phyloP scores from a whole-genome alignment of 371 early-diverging fungal species.

The Capillidium rhysosporum region DNA sequence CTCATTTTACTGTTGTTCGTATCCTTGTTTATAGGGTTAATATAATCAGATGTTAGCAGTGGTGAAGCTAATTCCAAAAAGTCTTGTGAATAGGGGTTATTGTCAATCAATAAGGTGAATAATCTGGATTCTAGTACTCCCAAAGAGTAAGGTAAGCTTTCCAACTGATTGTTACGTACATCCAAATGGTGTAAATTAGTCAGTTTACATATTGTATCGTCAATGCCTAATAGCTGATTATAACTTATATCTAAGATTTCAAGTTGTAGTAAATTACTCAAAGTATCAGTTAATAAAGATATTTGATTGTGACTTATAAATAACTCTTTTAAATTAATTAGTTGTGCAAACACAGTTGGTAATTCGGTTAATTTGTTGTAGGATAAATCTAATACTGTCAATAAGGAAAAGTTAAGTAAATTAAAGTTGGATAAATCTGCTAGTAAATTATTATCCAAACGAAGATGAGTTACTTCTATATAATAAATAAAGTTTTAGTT shows the following conservation, averaged over 20 bases:
- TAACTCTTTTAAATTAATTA: not conserved
- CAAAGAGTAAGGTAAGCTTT: not conserved
- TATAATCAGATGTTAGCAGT: not conserved
- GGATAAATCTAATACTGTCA: constrained; percentile 4
- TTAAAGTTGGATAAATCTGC: not conserved
- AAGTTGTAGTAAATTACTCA: not conserved
- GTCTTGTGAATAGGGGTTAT: not conserved
- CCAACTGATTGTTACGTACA: not conserved
- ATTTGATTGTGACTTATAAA: constrained; percentile 1
- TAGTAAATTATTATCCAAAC: constrained; percentile 1
- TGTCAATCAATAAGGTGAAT: constrained; percentile 5
- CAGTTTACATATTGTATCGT: not conserved
- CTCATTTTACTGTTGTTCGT: not conserved
- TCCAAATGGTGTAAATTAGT: constrained; percentile 4
- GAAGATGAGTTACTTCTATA: constrained; percentile 4
- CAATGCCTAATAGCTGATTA: not conserved
- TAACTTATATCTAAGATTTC: constrained; percentile 4
- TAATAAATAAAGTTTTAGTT: too few relatives aligned
- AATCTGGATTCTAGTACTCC: constrained; percentile 4
- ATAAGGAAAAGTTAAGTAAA: not conserved
- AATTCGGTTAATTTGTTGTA: constrained; percentile 3
- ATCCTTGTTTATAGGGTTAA: too few relatives aligned
- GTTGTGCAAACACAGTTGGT: not conserved
- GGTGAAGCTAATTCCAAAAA: not conserved
- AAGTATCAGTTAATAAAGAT: not conserved